Evolutionary conservation across 2,329 filamentous ascomycete genomes (phyloP).

Genomic region (Aspergillus jensenii): DNA sequence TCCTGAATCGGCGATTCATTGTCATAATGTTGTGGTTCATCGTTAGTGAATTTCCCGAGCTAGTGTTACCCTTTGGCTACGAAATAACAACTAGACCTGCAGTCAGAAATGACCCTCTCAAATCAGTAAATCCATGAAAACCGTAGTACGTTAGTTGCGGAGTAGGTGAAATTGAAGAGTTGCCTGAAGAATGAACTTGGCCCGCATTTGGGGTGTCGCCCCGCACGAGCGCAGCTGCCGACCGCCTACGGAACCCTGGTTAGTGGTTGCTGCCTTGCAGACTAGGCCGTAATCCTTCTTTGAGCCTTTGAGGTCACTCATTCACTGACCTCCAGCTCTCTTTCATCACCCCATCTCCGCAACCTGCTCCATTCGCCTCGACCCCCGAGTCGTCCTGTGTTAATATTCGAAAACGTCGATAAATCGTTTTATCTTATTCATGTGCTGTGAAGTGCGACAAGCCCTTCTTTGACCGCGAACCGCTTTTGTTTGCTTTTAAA

Average conservation of each 20-base stretch:
- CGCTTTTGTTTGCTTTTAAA: neutral
- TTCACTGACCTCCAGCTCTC: neutral
- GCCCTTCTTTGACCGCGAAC: neutral
- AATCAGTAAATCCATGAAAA: neutral
- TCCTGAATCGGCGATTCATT: neutral
- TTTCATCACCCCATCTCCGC: slow-evolving; percentile 18
- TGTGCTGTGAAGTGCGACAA: neutral
- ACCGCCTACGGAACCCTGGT: slow-evolving; percentile 11
- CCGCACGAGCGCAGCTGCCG: slow-evolving; percentile 13
- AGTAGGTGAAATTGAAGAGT: neutral
- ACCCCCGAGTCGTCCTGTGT: neutral
- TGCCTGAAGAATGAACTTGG: slow-evolving; percentile 1
- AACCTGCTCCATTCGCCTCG: neutral
- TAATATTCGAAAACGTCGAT: neutral
- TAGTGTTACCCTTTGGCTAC: slow-evolving; percentile 2
- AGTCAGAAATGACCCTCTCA: neutral
- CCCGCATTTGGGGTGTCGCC: slow-evolving; percentile 8
- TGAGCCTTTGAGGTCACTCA: slow-evolving; percentile 7
- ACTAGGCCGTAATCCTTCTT: slow-evolving; percentile 15
- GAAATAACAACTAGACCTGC: slow-evolving; percentile 3
- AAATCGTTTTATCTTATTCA: neutral
- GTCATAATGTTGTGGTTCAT: slow-evolving; percentile 5
- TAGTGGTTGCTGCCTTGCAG: slow-evolving; percentile 15
- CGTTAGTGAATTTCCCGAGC: slow-evolving; percentile 4
- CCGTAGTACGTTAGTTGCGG: neutral